Conservation (phyloP, 2,329 filamentous ascomycete genomes). For the Fusarium coicis region DNA sequence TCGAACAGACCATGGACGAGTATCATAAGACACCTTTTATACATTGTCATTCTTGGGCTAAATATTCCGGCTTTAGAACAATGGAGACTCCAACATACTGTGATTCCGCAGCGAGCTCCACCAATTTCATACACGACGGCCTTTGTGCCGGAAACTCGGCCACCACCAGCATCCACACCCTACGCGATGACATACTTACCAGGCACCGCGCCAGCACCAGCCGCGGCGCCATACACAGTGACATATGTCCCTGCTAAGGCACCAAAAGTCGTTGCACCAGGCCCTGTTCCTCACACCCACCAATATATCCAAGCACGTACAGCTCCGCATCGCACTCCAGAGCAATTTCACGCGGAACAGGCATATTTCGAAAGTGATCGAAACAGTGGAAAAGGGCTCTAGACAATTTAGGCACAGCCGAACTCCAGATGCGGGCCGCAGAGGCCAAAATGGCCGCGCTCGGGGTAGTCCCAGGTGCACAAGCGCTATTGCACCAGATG, state of each 20-base stretch:
- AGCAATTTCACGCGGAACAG: not conserved
- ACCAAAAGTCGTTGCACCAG: not conserved
- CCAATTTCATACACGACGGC: not conserved
- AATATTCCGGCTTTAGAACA: not conserved
- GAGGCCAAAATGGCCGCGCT: not conserved
- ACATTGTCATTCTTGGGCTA: not conserved
- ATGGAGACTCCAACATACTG: not conserved
- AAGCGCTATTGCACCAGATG: too few species aligned
- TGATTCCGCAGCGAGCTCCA: too few species aligned
- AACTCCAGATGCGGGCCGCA: not conserved
- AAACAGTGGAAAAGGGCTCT: not conserved
- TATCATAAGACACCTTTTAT: not conserved
- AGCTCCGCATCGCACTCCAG: not conserved
- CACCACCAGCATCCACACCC: not conserved
- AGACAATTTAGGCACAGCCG: not conserved
- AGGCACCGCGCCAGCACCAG: too few species aligned
- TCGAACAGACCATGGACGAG: not conserved
- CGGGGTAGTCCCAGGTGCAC: not conserved
- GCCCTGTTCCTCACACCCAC: not conserved
- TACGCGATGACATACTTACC: not conserved
- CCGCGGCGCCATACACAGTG: not conserved
- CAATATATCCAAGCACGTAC: not conserved
- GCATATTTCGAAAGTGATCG: not conserved
- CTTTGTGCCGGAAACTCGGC: not conserved
- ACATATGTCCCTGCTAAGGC: not conserved